Conservation (phyloP, 768 basidiomycete species). For the Podaxis carcinomalis region DNA sequence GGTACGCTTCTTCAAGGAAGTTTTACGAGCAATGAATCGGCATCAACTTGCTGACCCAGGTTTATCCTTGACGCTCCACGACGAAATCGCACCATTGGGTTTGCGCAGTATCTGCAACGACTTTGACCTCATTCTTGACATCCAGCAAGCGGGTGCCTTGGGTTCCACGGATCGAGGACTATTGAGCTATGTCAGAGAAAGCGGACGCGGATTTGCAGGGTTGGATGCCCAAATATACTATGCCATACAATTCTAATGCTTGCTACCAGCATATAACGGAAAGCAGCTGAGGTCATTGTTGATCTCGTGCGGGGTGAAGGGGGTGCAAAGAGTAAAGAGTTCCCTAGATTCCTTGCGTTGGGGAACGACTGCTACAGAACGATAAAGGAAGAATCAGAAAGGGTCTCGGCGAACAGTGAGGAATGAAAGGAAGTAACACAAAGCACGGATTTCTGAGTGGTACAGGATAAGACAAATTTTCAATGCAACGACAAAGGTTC, state of each 20-base stretch:
- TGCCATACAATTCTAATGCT: background rate
- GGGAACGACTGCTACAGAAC: constrained; percentile 26
- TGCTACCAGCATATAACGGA: constrained; percentile 24
- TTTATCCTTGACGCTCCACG: constrained; percentile 26
- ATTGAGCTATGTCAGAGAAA: constrained; percentile 20
- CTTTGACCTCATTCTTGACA: constrained; percentile 30
- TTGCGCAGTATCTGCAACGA: constrained; percentile 33
- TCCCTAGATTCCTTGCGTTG: constrained; percentile 23
- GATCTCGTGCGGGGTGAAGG: constrained; percentile 30
- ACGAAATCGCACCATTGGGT: constrained; percentile 34
- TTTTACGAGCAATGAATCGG: background rate
- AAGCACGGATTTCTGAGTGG: constrained; percentile 19
- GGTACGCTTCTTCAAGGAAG: constrained; percentile 14
- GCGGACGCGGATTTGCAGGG: constrained; percentile 23
- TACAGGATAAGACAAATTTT: background rate
- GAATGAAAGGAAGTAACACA: constrained; percentile 28
- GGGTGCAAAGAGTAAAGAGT: constrained; percentile 23
- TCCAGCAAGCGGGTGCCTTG: constrained; percentile 24
- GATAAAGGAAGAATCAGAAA: constrained; percentile 17
- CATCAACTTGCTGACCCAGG: constrained; percentile 17
- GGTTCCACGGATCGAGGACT: constrained; percentile 29
- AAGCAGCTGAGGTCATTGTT: constrained; percentile 29
- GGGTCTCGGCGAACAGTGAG: constrained; percentile 18
- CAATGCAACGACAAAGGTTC: no score
- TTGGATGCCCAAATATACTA: constrained; percentile 8